Evolutionary conservation across 805 yeast genomes (phyloP).

Genomic region (Candida dajiaensis): DNA sequence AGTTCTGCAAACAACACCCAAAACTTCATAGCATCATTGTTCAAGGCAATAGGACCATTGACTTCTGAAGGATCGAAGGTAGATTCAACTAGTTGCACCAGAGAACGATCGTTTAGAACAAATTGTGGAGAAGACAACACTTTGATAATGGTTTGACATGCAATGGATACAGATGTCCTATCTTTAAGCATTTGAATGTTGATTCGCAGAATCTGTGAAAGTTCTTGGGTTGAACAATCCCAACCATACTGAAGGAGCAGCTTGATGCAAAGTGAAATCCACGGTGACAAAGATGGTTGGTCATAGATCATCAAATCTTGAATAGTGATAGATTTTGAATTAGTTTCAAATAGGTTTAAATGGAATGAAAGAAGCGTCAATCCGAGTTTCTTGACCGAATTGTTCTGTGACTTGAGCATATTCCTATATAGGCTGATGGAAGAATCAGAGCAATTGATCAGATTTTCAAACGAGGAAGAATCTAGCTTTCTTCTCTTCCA

Average conservation of each 20-base stretch:
- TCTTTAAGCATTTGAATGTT: constrained; percentile 30
- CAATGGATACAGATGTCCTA: constrained; percentile 14
- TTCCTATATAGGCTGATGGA: constrained; percentile 20
- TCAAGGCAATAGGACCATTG: constrained; percentile 50
- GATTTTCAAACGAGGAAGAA: constrained; percentile 18
- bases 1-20: constrained; percentile 44
- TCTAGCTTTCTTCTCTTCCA: constrained; percentile 27
- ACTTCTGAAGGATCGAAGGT: constrained; percentile 49
- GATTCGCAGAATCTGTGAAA: constrained; percentile 23
- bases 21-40: constrained; percentile 42
- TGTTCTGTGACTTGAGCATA: constrained; percentile 4
- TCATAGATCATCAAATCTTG: constrained; percentile 12
- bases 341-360: constrained; percentile 9
- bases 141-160: constrained; percentile 20
- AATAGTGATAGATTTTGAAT: constrained; percentile 1
- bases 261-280: constrained; percentile 16
- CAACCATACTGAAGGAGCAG: constrained; percentile 17
- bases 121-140: constrained; percentile 13
- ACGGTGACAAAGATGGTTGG: constrained; percentile 5
- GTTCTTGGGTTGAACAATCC: constrained; percentile 10
- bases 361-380: constrained; percentile 27
- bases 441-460: constrained; percentile 23
- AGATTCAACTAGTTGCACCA: constrained; percentile 42
- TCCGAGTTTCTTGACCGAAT: constrained; percentile 8
- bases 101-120: constrained; percentile 30